Evolutionary conservation across 805 yeast species (phyloP).

Genomic region (Metschnikowia chrysomelidarum): DNA sequence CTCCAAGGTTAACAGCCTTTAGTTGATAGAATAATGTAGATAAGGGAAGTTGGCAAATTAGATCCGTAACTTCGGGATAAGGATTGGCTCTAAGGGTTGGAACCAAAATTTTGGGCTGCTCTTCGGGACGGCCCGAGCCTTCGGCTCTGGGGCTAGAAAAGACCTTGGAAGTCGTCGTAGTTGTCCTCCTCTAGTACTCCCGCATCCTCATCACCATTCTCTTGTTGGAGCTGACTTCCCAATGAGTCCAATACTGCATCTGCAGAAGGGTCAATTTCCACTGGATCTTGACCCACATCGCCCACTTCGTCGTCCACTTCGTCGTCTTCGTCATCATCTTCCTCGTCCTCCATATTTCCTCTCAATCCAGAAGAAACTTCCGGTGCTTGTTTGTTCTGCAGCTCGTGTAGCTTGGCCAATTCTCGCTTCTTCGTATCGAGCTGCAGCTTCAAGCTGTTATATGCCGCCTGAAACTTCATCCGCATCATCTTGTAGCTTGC

Average conservation of each 20-base stretch:
- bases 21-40: too few species aligned
- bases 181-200: conserved; percentile 23
- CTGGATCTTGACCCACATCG: too few species aligned
- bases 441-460: conserved; percentile 74
- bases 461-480: conserved; percentile 80
- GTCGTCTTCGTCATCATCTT: background rate
- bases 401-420: conserved; percentile 19
- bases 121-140: too few species aligned
- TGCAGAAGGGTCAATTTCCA: too few species aligned
- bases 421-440: conserved; percentile 60
- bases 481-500: conserved; percentile 83
- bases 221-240: background rate
- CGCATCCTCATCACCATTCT: conserved; percentile 7
- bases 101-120: too few species aligned
- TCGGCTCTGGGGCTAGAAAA: conserved; percentile 12
- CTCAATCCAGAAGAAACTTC: conserved; percentile 11
- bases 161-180: conserved; percentile 32
- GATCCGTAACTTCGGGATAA: too few species aligned
- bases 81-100: too few species aligned
- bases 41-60: too few species aligned
- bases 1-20: too few species aligned
- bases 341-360: conserved; percentile 1
- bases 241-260: too few species aligned
- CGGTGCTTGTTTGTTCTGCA: conserved; percentile 12
- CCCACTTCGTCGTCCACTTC: background rate